Evolutionary conservation across 768 basidiomycete genomes (phyloP).

Genomic region (Tylopilus subfusipes): DNA sequence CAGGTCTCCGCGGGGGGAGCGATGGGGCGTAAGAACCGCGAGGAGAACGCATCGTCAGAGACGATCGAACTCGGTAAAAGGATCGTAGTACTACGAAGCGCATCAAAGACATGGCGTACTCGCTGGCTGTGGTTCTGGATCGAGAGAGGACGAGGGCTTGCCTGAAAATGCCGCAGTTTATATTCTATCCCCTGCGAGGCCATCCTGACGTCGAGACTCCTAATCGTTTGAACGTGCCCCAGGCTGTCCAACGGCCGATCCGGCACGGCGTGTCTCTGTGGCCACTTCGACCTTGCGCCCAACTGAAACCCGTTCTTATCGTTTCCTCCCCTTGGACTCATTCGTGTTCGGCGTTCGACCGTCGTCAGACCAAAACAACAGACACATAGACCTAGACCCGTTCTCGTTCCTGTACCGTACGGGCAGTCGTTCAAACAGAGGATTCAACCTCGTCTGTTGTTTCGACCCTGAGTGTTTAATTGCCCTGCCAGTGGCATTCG

Average conservation of each 20-base stretch:
- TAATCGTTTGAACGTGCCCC: background rate
- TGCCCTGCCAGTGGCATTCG: too few species aligned
- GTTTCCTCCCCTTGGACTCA: too few species aligned
- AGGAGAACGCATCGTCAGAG: conserved; percentile 36
- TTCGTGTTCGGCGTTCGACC: too few species aligned
- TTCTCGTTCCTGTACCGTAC: too few species aligned
- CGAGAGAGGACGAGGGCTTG: background rate
- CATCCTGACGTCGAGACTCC: conserved; percentile 5
- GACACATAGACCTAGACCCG: too few species aligned
- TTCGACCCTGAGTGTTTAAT: too few species aligned
- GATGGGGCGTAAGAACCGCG: conserved; percentile 21
- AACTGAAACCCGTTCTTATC: too few species aligned
- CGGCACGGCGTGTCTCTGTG: background rate
- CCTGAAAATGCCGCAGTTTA: too few species aligned
- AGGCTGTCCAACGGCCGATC: background rate
- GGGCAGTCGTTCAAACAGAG: too few species aligned
- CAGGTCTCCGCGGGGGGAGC: conserved; percentile 4
- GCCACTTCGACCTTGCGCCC: too few species aligned
- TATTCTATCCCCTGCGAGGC: background rate
- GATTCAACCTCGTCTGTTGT: too few species aligned
- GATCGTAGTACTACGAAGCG: conserved; percentile 36
- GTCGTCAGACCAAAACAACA: too few species aligned
- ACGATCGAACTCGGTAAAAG: conserved; percentile 42
- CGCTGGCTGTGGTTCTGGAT: background rate
- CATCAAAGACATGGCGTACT: conserved; percentile 24